Evolutionary conservation across 1,284 basidiomycete genomes (phyloP).

Genomic region (Apiotrichum brassicae): DNA sequence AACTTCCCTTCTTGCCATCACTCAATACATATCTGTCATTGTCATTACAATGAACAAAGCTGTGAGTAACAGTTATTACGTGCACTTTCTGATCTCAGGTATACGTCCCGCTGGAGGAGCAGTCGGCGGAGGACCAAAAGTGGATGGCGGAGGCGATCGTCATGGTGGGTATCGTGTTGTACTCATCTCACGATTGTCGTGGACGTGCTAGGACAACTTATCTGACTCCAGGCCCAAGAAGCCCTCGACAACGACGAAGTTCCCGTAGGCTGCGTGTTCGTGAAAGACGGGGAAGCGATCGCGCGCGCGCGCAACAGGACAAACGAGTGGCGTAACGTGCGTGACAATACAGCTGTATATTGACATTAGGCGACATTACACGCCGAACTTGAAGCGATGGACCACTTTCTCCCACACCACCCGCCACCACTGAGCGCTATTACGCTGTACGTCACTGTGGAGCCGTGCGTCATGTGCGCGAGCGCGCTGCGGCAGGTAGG

Average conservation of each 20-base stretch:
- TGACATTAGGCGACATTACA: conserved; percentile 78
- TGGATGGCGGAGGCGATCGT: conserved; percentile 47
- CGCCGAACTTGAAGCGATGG: conserved; percentile 96
- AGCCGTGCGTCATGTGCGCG: conserved; percentile 99
- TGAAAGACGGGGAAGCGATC: conserved; percentile 67
- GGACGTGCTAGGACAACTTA: background rate
- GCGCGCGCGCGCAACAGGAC: conserved; percentile 87
- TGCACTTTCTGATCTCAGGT: conserved; percentile 13
- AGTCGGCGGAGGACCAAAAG: conserved; percentile 34
- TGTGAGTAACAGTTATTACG: background rate
- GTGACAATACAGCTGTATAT: conserved; percentile 17
- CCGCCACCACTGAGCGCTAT: conserved; percentile 64
- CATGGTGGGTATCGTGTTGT: conserved; percentile 31
- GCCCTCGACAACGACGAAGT: conserved; percentile 82
- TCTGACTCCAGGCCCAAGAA: conserved; percentile 54
- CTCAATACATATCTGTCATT: background rate
- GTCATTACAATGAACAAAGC: conserved; percentile 13
- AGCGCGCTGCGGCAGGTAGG: conserved; percentile 89
- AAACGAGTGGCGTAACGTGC: conserved; percentile 85
- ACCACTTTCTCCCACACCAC: conserved; percentile 67
- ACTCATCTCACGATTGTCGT: background rate
- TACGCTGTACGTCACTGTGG: conserved; percentile 94
- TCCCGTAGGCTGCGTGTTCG: conserved; percentile 95
- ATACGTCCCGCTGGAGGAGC: conserved; percentile 43
- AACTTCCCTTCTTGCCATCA: background rate